Conservation (phyloP, 164 flowering plant species). For the Liriodendron chinense region DNA sequence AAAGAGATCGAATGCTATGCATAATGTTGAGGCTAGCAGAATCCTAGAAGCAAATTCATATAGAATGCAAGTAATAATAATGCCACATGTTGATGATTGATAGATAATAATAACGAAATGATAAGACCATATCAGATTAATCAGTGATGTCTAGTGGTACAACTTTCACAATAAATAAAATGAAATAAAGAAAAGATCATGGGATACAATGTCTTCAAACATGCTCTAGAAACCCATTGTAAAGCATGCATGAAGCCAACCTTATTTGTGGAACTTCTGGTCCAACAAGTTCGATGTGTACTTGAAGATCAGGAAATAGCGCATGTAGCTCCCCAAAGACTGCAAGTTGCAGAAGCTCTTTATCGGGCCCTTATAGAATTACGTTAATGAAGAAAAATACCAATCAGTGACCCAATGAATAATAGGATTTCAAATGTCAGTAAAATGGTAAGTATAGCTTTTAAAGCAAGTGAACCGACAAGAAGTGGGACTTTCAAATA, state of each 20-base stretch:
- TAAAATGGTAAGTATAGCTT: neutral
- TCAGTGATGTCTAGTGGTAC: no score
- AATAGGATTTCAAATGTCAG: neutral
- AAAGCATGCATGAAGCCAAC: constrained; percentile 28
- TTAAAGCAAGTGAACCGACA: no score
- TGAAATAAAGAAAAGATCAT: no score
- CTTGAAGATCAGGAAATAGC: constrained; percentile 60
- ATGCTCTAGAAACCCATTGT: constrained; percentile 1
- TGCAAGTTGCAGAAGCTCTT: constrained; percentile 76
- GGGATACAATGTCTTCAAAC: neutral
- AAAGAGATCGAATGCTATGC: no score
- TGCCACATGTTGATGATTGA: no score
- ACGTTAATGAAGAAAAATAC: constrained; percentile 3
- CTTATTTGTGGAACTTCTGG: constrained; percentile 72
- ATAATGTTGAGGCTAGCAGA: no score
- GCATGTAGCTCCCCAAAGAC: constrained; percentile 74
- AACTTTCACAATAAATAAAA: no score
- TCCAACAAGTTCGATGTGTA: constrained; percentile 75
- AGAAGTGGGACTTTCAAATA: no score
- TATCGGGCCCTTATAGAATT: constrained; percentile 68
- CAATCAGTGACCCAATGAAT: neutral
- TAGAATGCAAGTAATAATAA: no score
- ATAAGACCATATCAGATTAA: no score
- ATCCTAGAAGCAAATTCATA: no score
- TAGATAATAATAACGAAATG: no score